Conservation (phyloP, 495 filamentous ascomycete species). For the Astrothelium subdiscretum region DNA sequence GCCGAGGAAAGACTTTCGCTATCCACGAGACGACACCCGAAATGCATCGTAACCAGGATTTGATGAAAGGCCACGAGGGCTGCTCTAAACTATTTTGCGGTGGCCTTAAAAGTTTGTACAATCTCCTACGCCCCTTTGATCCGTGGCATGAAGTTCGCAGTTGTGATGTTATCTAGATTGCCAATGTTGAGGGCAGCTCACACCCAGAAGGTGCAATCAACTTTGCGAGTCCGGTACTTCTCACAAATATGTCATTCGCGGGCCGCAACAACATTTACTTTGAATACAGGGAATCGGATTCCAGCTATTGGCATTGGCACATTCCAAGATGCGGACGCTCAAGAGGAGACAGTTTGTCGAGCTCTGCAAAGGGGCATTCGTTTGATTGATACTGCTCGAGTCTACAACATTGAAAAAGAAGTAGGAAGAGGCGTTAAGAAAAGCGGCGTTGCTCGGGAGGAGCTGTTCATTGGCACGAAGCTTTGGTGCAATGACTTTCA, state of each 20-base stretch:
- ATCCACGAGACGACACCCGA: background rate
- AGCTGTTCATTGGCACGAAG: constrained; percentile 3
- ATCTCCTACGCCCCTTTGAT: background rate
- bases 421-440: constrained; percentile 4
- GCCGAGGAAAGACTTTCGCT: background rate
- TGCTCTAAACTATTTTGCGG: background rate
- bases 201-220: background rate
- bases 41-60: background rate
- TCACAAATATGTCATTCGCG: background rate
- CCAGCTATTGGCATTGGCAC: constrained; percentile 5
- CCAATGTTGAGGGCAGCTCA: background rate
- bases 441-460: constrained; percentile 1
- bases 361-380: constrained; percentile 2
- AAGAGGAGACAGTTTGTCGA: background rate
- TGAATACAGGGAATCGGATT: constrained; percentile 5
- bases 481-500: constrained; percentile 7
- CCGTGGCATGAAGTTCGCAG: background rate
- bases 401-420: constrained; percentile 3
- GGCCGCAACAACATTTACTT: background rate
- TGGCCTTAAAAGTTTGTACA: background rate
- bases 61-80: background rate
- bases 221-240: background rate
- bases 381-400: constrained; percentile 2
- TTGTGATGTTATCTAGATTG: background rate
- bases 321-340: constrained; percentile 6